Conservation (phyloP, 768 basidiomycete species). For the Sutorius australiensis region DNA sequence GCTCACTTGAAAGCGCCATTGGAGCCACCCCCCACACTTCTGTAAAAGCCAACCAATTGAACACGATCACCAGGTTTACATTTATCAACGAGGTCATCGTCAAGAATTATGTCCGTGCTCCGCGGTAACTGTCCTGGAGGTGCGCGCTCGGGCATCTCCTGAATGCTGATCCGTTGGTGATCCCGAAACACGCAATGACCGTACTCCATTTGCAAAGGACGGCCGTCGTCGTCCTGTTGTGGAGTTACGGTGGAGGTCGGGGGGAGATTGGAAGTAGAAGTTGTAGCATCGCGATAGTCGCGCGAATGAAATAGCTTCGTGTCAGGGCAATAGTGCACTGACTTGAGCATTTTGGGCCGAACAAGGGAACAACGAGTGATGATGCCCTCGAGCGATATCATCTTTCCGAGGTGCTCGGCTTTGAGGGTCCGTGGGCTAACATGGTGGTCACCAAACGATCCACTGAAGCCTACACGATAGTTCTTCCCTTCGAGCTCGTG, state of each 20-base stretch:
- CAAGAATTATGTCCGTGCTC: constrained; percentile 92
- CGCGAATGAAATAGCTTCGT: constrained; percentile 81
- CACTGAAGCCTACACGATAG: constrained; percentile 88
- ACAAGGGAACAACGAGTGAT: constrained; percentile 97
- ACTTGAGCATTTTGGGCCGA: constrained; percentile 96
- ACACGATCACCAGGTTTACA: constrained; percentile 98
- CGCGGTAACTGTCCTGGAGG: constrained; percentile 96
- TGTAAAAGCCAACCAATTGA: constrained; percentile 92
- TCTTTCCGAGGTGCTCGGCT: constrained; percentile 85
- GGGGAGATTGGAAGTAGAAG: constrained; percentile 79
- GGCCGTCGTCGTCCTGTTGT: constrained; percentile 87
- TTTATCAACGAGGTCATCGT: constrained; percentile 94
- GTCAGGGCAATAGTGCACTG: constrained; percentile 92
- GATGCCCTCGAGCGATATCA: constrained; percentile 97
- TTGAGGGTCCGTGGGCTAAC: constrained; percentile 91
- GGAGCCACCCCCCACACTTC: constrained; percentile 88
- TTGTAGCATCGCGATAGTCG: constrained; percentile 90
- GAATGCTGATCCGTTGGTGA: constrained; percentile 96
- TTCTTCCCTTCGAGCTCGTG: constrained; percentile 76
- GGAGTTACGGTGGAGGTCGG: constrained; percentile 86
- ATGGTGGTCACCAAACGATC: constrained; percentile 97
- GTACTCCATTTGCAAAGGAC: constrained; percentile 84
- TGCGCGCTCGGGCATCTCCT: constrained; percentile 99
- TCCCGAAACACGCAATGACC: constrained; percentile 91
- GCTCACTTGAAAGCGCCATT: constrained; percentile 90